Percentiles rank a stretch among this genome's conserved stretches.
Conservation (phyloP, 2,329 filamentous ascomycete species). For the Penicillium sp. region DNA sequence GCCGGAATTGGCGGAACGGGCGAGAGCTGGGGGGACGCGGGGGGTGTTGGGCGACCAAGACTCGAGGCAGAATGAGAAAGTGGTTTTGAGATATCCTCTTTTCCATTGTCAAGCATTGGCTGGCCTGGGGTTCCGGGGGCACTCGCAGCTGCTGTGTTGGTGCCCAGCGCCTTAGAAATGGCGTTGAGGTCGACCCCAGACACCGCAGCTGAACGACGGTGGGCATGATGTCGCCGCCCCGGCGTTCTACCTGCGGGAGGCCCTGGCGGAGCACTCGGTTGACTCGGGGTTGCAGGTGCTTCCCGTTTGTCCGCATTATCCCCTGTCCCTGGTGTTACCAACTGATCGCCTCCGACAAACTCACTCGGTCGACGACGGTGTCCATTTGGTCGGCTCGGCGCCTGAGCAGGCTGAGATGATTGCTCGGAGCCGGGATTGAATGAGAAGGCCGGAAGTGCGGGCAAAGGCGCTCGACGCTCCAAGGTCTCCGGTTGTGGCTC, state of each 20-base stretch:
- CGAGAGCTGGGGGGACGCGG: slow-evolving; percentile 32
- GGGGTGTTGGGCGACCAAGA: slow-evolving; percentile 31
- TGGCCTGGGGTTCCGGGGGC: slow-evolving; percentile 54
- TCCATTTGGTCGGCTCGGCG: slow-evolving; percentile 45
- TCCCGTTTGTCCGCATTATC: slow-evolving; percentile 47
- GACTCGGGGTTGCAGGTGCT: slow-evolving; percentile 20
- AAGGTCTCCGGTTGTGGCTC: slow-evolving; percentile 40
- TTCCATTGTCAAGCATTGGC: slow-evolving; percentile 25
- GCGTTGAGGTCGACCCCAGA: slow-evolving; percentile 75
- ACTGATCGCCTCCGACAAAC: slow-evolving; percentile 68
- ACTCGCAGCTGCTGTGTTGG: slow-evolving; percentile 54
- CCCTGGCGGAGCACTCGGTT: slow-evolving; percentile 34
- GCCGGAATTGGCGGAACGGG: slow-evolving; percentile 18
- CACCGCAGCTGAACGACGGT: slow-evolving; percentile 76
- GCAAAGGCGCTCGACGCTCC: slow-evolving; percentile 44
- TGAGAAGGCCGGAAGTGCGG: slow-evolving; percentile 39
- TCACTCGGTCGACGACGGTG: slow-evolving; percentile 80
- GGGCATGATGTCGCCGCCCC: slow-evolving; percentile 67
- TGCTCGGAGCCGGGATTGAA: slow-evolving; percentile 36
- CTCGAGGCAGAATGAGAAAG: slow-evolving; percentile 36
- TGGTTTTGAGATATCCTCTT: slow-evolving; percentile 32
- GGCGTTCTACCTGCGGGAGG: slow-evolving; percentile 47
- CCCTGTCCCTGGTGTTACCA: slow-evolving; percentile 59
- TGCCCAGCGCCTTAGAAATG: slow-evolving; percentile 47
- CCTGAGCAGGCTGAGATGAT: slow-evolving; percentile 46